Evolutionary conservation across 495 filamentous ascomycete species (phyloP).

Genomic region (Lophiostoma macrostomum): DNA sequence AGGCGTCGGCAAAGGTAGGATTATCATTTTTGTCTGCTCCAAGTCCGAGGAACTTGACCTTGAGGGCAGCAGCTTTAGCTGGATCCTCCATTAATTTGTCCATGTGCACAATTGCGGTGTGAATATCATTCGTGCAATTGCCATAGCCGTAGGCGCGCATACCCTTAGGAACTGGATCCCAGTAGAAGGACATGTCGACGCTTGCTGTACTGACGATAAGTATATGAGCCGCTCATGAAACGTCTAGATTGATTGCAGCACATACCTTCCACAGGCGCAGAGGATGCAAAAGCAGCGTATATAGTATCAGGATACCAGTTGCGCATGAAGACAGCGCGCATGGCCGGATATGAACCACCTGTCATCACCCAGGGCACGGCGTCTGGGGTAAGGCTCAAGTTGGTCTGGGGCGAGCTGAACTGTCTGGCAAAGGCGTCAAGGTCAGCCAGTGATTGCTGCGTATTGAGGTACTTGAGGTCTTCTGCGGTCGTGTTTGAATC

Average conservation of each 20-base stretch:
- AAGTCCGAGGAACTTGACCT: conserved; percentile 50
- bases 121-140: conserved; percentile 56
- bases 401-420: conserved; percentile 44
- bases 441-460: conserved; percentile 53
- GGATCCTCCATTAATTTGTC: conserved; percentile 44
- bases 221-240: too few species aligned
- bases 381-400: conserved; percentile 46
- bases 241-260: too few species aligned
- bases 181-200: conserved; percentile 58
- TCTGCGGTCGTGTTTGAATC: conserved; percentile 47
- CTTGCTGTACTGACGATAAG: too few species aligned
- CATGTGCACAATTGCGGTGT: conserved; percentile 52
- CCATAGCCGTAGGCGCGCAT: conserved; percentile 49
- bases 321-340: conserved; percentile 54
- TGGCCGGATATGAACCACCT: conserved; percentile 59
- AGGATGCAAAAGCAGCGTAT: conserved; percentile 53
- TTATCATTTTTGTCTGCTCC: conserved; percentile 52
- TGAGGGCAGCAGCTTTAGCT: conserved; percentile 44
- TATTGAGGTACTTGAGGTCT: conserved; percentile 50
- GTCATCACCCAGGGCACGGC: conserved; percentile 58
- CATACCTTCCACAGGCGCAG: conserved; percentile 54
- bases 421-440: conserved; percentile 51
- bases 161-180: conserved; percentile 53
- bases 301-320: conserved; percentile 58
- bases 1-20: conserved; percentile 48